Evolutionary conservation across 1,284 basidiomycete species (phyloP), one percentile per base, ranked within the genome.

Genomic region (Marasmius oreades): DNA sequence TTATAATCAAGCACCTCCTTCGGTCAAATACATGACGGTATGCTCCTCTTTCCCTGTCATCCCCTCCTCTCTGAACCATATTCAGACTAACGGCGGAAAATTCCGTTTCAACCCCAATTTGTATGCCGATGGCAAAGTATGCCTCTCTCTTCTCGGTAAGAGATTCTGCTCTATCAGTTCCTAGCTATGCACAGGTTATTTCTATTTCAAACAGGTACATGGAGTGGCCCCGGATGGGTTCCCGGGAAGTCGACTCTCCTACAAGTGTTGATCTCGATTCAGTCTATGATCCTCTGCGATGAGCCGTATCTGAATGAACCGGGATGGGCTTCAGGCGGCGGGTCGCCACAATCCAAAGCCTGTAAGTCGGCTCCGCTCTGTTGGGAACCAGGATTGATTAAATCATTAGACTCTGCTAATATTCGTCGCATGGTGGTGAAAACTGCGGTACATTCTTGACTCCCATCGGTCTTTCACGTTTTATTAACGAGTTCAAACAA

Each of bases 241-340:
- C 66, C 90, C 12, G 92, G 93, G 42, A 87, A 86, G 68, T 93
- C 90, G 14, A 95, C 55, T 20, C 23, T 42, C 18, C 51, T 63
- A 10, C 61, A 91, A 86, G 90, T 93, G 28, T 77, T 93, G 44
- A 89, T 96, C 45, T 95, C 92, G n/a, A 94, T 95, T 45, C 93
- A 95, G 73, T 92, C 90, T 5, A 90, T 96, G 87, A 95, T 95
- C 61, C 73, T 95, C 22, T 92, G 89, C 60, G 91, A 94, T 11
- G 92, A 95, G 63, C 92, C 93, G 5, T 93, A 92, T 66, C 69
- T 91, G 56, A 95, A 94, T 63, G 94, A 97, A 70, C 94, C 94
- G 12, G 92, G 87, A 5, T 94, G 91, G 92, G 85, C 90, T 18
- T 73, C 72, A 42, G 77, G 79, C 55, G 82, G 76, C 12, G 92